A percentile compares a stretch with the other conserved stretches of the same genome.
Conservation (phyloP, 345 rosid genomes). For the Brassica incana region DNA sequence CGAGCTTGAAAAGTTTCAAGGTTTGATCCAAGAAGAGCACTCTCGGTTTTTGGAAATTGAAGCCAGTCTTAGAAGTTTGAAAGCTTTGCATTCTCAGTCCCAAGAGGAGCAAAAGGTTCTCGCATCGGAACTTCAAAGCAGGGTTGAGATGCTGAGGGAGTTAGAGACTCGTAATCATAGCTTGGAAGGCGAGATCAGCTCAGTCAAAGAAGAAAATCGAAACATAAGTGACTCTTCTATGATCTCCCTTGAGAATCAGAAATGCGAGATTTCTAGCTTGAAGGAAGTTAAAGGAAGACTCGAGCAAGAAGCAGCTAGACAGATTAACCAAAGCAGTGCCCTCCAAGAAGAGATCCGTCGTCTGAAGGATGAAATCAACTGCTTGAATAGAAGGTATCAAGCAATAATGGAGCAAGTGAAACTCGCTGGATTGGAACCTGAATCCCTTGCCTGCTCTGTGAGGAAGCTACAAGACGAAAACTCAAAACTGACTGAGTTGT, state of each 20-base stretch:
- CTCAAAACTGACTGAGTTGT: constrained; percentile 58
- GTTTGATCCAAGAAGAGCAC: constrained; percentile 58
- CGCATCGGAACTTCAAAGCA: constrained; percentile 63
- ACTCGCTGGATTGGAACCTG: constrained; percentile 61
- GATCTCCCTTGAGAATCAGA: constrained; percentile 47
- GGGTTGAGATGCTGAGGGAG: constrained; percentile 54
- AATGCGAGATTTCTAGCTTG: constrained; percentile 54
- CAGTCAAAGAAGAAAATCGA: constrained; percentile 52
- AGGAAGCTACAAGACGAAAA: constrained; percentile 69
- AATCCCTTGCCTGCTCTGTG: constrained; percentile 52
- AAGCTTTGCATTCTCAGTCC: constrained; percentile 52
- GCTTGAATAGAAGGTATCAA: constrained; percentile 56
- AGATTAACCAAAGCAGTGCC: constrained; percentile 52
- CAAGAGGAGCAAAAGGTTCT: constrained; percentile 68
- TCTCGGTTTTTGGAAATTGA: constrained; percentile 63
- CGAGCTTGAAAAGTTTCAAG: constrained; percentile 59
- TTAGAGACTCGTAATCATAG: constrained; percentile 51
- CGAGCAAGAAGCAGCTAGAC: constrained; percentile 64
- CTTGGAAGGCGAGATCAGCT: constrained; percentile 57
- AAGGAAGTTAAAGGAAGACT: constrained; percentile 70
- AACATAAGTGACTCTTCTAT: constrained; percentile 57
- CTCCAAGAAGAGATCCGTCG: constrained; percentile 72
- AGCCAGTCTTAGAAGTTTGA: constrained; percentile 53
- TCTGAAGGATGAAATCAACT: constrained; percentile 68
- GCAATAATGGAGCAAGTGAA: constrained; percentile 62